Evolutionary conservation across 306 rosid genomes (phyloP), one percentile per base, ranked within the genome.

Genomic region (Cucurbita moschata): DNA sequence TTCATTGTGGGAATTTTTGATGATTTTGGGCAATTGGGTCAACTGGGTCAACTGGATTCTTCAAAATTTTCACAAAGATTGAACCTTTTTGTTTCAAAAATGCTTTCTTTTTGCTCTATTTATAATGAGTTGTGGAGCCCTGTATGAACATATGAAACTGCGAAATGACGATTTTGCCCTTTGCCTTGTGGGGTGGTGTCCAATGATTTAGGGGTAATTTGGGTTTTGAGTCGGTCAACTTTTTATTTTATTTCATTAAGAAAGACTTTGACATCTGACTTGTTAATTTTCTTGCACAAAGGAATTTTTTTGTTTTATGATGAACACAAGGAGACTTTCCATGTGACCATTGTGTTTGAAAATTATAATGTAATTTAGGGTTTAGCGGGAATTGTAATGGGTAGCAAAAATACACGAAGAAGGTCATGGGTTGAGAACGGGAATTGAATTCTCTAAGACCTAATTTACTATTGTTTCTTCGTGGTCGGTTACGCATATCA

Each of bases 1-100:
- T 83, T 82, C 56, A 80, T 82, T 58, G 77, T 52, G 57, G 46
- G 18, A 23, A 68, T 5, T 68, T 21, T 1, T 67, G 19, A 7
- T 13, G 73, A 26, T 4, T 68, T 47, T 68, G 57, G 14, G 23
- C 14, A 68, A 68, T 21, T 46, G 54, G 56, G 72, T 43, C 53
- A 43, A 43, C 2, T 42, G 72, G 73, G 73, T 46, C 53, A 43
- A 43, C 2, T 42, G 72, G 73, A 56, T 46, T 8, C 16, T 67
- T 21, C 40, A 46, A 67, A 6, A 0, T 37, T 46, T 46, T 44
- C 10, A 19, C 16, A 68, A 68, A 68, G 13, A 44, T 47, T 15
- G 23, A 68, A 68, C 0, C 73, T 68, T 68, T 44, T 53, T n/a
- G n/a, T 18, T 16, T n/a, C 3, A 46, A 67, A 19, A 67, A 47